phyloP scores from a whole-genome alignment of 164 flowering plant species.

The Magnolia sinica region DNA sequence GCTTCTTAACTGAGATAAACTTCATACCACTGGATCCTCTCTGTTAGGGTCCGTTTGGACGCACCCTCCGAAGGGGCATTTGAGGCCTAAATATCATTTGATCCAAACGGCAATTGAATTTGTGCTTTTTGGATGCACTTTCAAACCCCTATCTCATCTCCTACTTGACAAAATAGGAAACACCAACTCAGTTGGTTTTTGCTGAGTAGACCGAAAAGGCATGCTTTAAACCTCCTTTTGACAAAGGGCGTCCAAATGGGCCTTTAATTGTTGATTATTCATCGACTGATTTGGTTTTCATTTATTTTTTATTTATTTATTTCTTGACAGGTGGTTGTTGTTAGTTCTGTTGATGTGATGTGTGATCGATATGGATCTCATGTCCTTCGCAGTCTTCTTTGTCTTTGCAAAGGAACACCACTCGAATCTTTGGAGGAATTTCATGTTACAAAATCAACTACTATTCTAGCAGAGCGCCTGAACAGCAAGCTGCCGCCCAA shows the following conservation, averaged over 20 bases:
- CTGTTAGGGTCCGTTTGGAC: background rate
- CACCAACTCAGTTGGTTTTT: no score
- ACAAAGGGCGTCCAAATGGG: no score
- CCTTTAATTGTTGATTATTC: no score
- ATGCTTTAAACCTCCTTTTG: no score
- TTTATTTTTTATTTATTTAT: slow-evolving; percentile 6
- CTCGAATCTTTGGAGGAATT: slow-evolving; percentile 49
- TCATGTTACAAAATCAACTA: slow-evolving; percentile 57
- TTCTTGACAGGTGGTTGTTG: slow-evolving; percentile 53
- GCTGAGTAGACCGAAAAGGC: no score
- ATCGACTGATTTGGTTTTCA: background rate
- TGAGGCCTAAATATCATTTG: no score
- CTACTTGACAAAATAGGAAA: no score
- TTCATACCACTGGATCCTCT: no score
- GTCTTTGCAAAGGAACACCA: slow-evolving; percentile 75
- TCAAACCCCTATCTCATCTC: no score
- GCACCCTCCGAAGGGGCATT: no score
- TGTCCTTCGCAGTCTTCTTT: slow-evolving; percentile 89
- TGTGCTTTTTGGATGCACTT: no score
- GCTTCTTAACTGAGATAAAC: background rate
- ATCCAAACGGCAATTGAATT: no score
- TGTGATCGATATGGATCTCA: slow-evolving; percentile 85
- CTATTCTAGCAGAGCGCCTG: slow-evolving; percentile 54
- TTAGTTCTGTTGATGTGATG: slow-evolving; percentile 60
- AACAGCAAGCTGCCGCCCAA: slow-evolving; percentile 40